A percentile compares a stretch with the other conserved stretches of the same genome.
Conservation (phyloP, 805 yeast species). For the Candida krabiensis region DNA sequence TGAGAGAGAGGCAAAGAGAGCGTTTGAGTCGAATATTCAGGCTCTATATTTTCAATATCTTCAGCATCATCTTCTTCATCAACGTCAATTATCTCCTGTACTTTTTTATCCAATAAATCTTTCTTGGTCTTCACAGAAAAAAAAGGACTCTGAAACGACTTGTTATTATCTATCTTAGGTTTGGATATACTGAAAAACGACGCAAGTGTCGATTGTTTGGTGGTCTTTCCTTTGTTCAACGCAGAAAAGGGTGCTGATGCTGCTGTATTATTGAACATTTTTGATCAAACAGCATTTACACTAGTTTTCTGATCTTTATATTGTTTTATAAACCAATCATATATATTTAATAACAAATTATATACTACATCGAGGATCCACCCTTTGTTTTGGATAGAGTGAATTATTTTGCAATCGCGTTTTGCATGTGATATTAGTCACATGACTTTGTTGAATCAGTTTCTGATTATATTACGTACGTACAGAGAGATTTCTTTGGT, state of each 20-base stretch:
- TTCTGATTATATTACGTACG: too few species aligned
- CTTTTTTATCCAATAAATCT: background rate
- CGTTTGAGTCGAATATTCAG: background rate
- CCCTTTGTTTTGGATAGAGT: too few species aligned
- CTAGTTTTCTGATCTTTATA: too few species aligned
- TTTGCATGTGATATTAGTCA: too few species aligned
- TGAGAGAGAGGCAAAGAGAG: background rate
- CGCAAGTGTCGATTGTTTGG: slow-evolving; percentile 21
- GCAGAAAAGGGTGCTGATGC: slow-evolving; percentile 8
- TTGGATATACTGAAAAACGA: slow-evolving; percentile 16
- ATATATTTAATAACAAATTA: too few species aligned
- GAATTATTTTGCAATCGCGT: too few species aligned
- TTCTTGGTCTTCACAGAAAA: background rate
- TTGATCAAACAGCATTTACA: too few species aligned
- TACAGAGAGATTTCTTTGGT: too few species aligned
- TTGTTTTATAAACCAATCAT: too few species aligned
- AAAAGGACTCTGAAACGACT: slow-evolving; percentile 3
- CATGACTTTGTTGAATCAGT: too few species aligned
- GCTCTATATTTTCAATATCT: background rate
- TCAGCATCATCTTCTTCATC: slow-evolving; percentile 4
- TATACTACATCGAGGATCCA: too few species aligned
- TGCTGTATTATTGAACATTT: slow-evolving; percentile 13
- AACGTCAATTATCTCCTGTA: background rate
- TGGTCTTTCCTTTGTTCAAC: slow-evolving; percentile 6
- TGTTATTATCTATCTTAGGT: background rate